Conservation (phyloP, 2,329 filamentous ascomycete species). For the Fusarium camptoceras region DNA sequence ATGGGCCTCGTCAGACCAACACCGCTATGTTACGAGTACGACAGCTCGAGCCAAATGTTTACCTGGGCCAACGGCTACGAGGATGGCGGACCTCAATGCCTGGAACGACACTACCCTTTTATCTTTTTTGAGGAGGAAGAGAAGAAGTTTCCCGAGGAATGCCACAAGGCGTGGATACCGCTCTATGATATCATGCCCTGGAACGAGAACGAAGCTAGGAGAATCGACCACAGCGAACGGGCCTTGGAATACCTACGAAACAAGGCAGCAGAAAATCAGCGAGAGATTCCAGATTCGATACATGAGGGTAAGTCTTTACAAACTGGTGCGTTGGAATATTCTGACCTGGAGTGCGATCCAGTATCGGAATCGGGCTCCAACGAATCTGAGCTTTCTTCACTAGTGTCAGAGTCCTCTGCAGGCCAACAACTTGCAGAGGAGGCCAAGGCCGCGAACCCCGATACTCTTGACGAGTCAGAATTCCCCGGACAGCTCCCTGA, state of each 20-base stretch:
- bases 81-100: neutral
- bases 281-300: neutral
- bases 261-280: neutral
- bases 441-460: neutral
- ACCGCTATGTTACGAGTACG: conserved; percentile 28
- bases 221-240: conserved; percentile 4
- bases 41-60: conserved; percentile 10
- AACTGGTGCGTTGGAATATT: neutral
- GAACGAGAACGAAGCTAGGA: neutral
- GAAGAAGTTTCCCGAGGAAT: conserved; percentile 14
- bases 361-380: neutral
- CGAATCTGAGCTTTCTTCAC: neutral
- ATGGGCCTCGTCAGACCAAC: conserved; percentile 16
- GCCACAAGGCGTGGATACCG: conserved; percentile 31
- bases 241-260: conserved; percentile 5
- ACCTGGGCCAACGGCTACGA: conserved; percentile 27
- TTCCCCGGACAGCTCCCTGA: neutral
- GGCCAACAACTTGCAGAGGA: neutral
- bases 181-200: conserved; percentile 1
- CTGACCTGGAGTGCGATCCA: neutral
- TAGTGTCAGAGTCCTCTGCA: neutral
- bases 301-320: neutral
- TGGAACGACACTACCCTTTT: conserved; percentile 29
- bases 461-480: neutral
- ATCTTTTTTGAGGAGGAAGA: conserved; percentile 36